These are phyloP conservation scores for Coffea humblotiana DNA, from an alignment of 305 asterid species.

Conservation along the genomic window DNA sequence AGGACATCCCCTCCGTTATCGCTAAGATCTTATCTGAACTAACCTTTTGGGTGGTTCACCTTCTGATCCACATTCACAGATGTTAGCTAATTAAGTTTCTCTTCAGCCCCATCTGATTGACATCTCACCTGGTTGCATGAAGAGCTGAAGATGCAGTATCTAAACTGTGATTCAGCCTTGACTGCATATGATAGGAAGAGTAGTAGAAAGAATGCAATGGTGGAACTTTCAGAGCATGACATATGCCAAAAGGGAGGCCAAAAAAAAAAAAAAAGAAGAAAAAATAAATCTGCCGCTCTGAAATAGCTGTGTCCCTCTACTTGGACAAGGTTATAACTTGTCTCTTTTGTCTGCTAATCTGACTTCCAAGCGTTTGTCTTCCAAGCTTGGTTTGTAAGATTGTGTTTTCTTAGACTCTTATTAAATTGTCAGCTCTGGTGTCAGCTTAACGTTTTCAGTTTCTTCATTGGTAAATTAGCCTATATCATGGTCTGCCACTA, in stretches of 20 bases:
- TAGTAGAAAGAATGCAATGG: neutral
- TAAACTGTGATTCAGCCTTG: neutral
- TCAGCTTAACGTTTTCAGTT: neutral
- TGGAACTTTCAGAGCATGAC: neutral
- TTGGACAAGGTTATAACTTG: neutral
- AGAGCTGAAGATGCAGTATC: neutral
- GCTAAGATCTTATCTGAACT: neutral
- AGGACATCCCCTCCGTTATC: too few species aligned
- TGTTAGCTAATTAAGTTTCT: neutral
- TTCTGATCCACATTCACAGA: neutral
- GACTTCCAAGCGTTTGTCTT: neutral
- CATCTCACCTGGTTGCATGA: neutral
- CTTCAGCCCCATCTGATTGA: neutral
- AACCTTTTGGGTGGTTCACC: neutral
- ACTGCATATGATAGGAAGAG: neutral
- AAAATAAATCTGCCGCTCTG: too few species aligned
- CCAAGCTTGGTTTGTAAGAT: neutral
- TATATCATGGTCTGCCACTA: neutral
- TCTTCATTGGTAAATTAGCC: neutral
- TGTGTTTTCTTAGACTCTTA: neutral
- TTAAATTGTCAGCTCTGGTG: neutral
- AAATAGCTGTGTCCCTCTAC: too few species aligned
- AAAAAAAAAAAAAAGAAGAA: too few species aligned
- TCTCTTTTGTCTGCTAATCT: neutral
- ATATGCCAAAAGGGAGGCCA: too few species aligned